A percentile compares a stretch with the other conserved stretches of the same genome.
Evolutionary conservation across 208 protist species (phyloP).

Genomic region (Naegleria lovaniensis): DNA sequence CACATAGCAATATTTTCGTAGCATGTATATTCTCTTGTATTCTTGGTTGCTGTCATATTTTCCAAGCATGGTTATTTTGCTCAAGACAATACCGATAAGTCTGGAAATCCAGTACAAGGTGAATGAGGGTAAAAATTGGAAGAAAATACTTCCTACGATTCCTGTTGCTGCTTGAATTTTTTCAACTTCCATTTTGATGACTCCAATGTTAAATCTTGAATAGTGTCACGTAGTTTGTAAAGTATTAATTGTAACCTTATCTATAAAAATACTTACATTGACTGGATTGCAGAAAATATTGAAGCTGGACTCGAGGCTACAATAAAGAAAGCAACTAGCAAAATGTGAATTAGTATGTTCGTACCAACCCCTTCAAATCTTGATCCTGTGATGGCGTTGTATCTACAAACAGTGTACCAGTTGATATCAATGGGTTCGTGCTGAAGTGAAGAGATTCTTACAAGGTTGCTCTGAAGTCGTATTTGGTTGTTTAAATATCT

Average conservation of each 20-base stretch:
- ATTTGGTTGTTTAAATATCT: not conserved
- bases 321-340: not conserved
- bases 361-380: not conserved
- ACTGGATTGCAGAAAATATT: not conserved
- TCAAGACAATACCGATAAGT: not conserved
- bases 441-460: not conserved
- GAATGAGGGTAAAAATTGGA: not conserved
- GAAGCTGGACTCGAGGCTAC: not conserved
- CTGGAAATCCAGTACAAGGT: not conserved
- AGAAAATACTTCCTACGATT: not conserved
- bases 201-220: not conserved
- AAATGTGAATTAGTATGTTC: not conserved
- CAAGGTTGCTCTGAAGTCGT: not conserved
- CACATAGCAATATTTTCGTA: not conserved
- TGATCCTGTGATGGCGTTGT: not conserved
- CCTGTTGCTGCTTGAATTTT: not conserved
- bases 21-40: not conserved
- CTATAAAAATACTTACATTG: not conserved
- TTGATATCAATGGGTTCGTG: constrained; percentile 9
- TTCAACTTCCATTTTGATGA: not conserved
- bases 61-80: not conserved
- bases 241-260: too few relatives aligned
- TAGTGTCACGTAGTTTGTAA: too few relatives aligned
- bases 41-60: constrained; percentile 6
- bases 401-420: not conserved